Evolutionary conservation across 352 stramenopile species (phyloP).

Genomic region (Pythium grandisporangium): DNA sequence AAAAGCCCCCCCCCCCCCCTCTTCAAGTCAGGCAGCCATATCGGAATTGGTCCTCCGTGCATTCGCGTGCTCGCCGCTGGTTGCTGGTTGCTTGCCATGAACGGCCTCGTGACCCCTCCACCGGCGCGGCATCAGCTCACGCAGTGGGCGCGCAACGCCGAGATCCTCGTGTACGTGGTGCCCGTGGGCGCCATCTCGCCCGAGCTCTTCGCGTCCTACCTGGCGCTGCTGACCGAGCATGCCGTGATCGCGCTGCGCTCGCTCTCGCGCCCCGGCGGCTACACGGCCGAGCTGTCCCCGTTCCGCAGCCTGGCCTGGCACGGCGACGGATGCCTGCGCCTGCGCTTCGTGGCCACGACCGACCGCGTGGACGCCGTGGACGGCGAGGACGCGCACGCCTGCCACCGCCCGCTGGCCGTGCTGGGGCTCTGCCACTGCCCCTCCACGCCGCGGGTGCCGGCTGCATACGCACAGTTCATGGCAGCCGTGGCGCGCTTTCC

Average conservation of each 20-base stretch:
- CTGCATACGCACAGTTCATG: conserved; percentile 60
- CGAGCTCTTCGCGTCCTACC: conserved; percentile 49
- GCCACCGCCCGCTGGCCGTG: conserved; percentile 58
- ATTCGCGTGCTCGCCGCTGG: background rate
- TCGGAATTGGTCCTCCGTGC: too few species aligned
- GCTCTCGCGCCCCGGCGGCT: conserved; percentile 65
- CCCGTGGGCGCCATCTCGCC: conserved; percentile 56
- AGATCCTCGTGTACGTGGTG: conserved; percentile 81
- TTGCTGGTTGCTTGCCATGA: too few species aligned
- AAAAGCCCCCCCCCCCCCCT: too few species aligned
- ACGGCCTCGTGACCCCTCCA: conserved; percentile 19
- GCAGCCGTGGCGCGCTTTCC: conserved; percentile 55
- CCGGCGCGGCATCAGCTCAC: conserved; percentile 14
- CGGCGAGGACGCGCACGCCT: conserved; percentile 69
- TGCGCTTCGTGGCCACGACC: conserved; percentile 62
- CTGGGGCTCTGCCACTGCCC: conserved; percentile 77
- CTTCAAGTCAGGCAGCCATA: too few species aligned
- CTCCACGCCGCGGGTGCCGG: conserved; percentile 37
- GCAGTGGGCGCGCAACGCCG: conserved; percentile 48
- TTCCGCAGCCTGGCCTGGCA: conserved; percentile 71
- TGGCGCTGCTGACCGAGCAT: conserved; percentile 45
- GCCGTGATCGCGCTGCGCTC: conserved; percentile 46
- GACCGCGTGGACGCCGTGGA: conserved; percentile 46
- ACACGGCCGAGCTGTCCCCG: conserved; percentile 71
- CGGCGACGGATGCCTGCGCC: conserved; percentile 36